These are phyloP conservation scores for Lipomyces yarrowii DNA, from an alignment of 1,139 yeast species.

Conservation along the genomic window DNA sequence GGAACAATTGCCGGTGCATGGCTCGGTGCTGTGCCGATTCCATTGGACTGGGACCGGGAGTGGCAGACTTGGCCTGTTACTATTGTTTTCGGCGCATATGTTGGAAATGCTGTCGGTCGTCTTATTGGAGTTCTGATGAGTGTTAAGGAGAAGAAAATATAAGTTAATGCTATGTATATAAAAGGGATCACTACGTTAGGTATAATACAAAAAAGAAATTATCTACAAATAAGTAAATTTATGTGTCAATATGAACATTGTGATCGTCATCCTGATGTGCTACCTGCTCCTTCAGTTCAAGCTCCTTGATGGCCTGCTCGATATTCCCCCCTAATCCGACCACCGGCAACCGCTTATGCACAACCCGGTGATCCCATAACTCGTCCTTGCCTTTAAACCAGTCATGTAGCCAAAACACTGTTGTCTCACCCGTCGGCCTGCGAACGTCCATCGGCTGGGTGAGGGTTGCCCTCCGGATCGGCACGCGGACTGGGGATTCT, in stretches of 20 bases:
- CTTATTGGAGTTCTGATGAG: constrained; percentile 36
- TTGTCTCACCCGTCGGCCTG: constrained; percentile 17
- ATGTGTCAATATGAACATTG: not conserved
- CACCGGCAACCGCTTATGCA: constrained; percentile 17
- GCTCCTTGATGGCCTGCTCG: constrained; percentile 6
- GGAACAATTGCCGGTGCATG: constrained; percentile 76
- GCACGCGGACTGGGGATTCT: constrained; percentile 2
- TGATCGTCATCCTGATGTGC: not conserved
- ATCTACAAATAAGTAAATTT: not conserved
- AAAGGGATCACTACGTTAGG: not conserved
- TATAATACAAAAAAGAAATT: not conserved
- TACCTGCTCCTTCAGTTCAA: not conserved
- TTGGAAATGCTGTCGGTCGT: constrained; percentile 67
- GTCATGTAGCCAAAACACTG: constrained; percentile 26
- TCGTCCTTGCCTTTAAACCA: constrained; percentile 28
- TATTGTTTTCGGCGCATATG: constrained; percentile 73
- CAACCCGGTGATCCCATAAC: constrained; percentile 18
- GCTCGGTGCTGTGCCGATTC: constrained; percentile 92
- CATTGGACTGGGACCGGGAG: constrained; percentile 95
- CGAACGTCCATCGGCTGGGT: constrained; percentile 25
- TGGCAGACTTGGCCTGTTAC: constrained; percentile 99
- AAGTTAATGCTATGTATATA: not conserved
- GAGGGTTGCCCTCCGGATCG: not conserved
- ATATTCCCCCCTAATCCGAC: constrained; percentile 20
- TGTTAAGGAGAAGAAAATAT: not conserved